These are phyloP conservation scores for Mortierella sp. DNA, from an alignment of 371 early-diverging fungal species.

Conservation along the genomic window DNA sequence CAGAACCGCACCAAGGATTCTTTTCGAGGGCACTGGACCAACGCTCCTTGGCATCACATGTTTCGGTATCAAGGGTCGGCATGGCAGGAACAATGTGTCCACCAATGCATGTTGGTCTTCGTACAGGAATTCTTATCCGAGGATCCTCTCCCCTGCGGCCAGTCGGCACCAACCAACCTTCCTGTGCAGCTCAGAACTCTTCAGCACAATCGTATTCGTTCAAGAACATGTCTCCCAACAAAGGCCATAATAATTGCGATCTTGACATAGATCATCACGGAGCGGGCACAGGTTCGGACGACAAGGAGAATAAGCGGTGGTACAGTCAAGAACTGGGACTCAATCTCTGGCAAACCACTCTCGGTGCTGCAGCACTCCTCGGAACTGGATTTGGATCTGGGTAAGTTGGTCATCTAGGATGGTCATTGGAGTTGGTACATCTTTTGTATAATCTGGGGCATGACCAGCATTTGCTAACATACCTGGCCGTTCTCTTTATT, in stretches of 20 bases:
- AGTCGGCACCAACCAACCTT: neutral
- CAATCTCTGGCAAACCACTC: slow-evolving; percentile 56
- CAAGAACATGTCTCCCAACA: slow-evolving; percentile 15
- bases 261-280: slow-evolving; percentile 14
- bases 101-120: slow-evolving; percentile 48
- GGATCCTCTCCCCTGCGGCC: slow-evolving; percentile 54
- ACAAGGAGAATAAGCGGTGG: slow-evolving; percentile 59
- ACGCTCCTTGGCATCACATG: slow-evolving; percentile 56
- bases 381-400: slow-evolving; percentile 58
- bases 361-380: slow-evolving; percentile 49
- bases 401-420: slow-evolving; percentile 8
- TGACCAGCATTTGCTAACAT: neutral
- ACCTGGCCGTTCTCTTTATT: neutral
- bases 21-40: slow-evolving; percentile 57
- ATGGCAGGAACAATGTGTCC: slow-evolving; percentile 51
- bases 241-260: slow-evolving; percentile 21
- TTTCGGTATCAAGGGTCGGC: slow-evolving; percentile 53
- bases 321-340: slow-evolving; percentile 53
- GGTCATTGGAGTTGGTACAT: neutral
- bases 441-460: neutral
- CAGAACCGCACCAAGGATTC: slow-evolving; percentile 57
- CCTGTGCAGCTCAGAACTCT: slow-evolving; percentile 16
- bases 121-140: slow-evolving; percentile 47
- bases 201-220: slow-evolving; percentile 33
- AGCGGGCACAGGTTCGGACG: slow-evolving; percentile 18